phyloP scores from a whole-genome alignment of 2,329 filamentous ascomycete genomes.

The Nemania bipapillata region DNA sequence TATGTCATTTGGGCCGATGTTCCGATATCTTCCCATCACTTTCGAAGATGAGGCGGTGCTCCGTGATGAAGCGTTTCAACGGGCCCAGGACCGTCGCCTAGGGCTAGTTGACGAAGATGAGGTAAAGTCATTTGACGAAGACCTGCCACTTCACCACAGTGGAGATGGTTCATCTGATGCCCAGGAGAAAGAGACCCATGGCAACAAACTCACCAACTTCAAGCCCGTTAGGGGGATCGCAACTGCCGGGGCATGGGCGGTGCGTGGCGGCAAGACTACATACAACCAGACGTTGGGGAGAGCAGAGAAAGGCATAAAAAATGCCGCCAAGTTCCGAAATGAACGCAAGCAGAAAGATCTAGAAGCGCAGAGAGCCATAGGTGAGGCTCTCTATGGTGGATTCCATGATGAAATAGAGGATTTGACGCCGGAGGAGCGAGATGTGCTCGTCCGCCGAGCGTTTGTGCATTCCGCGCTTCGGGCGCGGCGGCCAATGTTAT shows the following conservation, averaged over 20 bases:
- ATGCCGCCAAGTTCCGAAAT: conserved; percentile 61
- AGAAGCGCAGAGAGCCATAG: conserved; percentile 77
- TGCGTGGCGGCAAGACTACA: conserved; percentile 61
- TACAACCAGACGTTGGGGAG: conserved; percentile 59
- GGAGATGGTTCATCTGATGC: conserved; percentile 54
- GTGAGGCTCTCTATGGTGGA: conserved; percentile 84
- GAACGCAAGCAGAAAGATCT: conserved; percentile 68
- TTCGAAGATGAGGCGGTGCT: conserved; percentile 93
- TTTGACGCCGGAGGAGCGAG: conserved; percentile 87
- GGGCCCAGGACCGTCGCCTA: conserved; percentile 77
- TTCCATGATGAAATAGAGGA: conserved; percentile 95
- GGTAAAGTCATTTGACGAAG: conserved; percentile 55
- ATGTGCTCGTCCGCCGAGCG: conserved; percentile 83
- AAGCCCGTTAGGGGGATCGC: conserved; percentile 61
- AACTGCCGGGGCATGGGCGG: conserved; percentile 61
- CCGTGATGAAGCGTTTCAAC: conserved; percentile 88
- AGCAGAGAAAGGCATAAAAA: conserved; percentile 55
- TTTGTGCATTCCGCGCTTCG: conserved; percentile 92
- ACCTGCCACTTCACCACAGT: conserved; percentile 55
- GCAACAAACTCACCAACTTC: conserved; percentile 48
- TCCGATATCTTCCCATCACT: conserved; percentile 90
- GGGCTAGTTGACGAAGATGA: conserved; percentile 66
- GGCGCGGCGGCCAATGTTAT: conserved; percentile 85
- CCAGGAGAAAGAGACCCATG: conserved; percentile 44
- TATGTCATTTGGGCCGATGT: conserved; percentile 82